phyloP scores from a whole-genome alignment of 2,329 filamentous ascomycete genomes.

The Emergomyces pasteurianus region DNA sequence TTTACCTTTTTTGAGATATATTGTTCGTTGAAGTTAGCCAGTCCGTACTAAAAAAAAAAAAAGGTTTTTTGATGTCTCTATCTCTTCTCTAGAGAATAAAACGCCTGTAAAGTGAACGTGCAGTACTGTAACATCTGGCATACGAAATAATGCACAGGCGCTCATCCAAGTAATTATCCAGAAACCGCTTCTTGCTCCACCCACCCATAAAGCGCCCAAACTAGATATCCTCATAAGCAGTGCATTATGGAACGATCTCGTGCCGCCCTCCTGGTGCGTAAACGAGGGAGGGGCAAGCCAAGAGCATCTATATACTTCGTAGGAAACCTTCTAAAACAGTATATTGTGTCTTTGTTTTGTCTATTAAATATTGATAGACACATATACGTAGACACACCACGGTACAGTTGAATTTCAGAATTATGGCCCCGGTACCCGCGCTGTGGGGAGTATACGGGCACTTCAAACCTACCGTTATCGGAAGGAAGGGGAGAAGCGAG shows the following conservation, averaged over 20 bases:
- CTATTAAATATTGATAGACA: too few relatives aligned
- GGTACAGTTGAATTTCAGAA: not conserved
- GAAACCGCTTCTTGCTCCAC: not conserved
- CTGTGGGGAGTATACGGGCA: constrained; percentile 74
- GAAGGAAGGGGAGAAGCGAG: constrained; percentile 65
- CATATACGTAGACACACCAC: not conserved
- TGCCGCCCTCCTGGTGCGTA: not conserved
- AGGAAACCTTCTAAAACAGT: not conserved
- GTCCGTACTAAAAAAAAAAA: too few relatives aligned
- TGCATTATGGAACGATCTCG: not conserved
- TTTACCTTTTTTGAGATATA: not conserved
- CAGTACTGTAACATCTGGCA: not conserved
- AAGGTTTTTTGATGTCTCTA: not conserved
- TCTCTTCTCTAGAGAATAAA: not conserved
- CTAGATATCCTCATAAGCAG: not conserved
- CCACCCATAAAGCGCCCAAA: not conserved
- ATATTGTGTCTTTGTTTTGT: not conserved
- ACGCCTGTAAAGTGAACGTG: not conserved
- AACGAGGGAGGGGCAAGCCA: not conserved
- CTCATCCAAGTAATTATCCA: not conserved
- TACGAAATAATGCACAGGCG: not conserved
- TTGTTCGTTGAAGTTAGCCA: not conserved
- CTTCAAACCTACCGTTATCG: constrained; percentile 77
- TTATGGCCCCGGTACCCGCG: constrained; percentile 46
- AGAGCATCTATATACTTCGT: not conserved